Conservation (phyloP, 164 flowering plant genomes). For the Buxus sempervirens region DNA sequence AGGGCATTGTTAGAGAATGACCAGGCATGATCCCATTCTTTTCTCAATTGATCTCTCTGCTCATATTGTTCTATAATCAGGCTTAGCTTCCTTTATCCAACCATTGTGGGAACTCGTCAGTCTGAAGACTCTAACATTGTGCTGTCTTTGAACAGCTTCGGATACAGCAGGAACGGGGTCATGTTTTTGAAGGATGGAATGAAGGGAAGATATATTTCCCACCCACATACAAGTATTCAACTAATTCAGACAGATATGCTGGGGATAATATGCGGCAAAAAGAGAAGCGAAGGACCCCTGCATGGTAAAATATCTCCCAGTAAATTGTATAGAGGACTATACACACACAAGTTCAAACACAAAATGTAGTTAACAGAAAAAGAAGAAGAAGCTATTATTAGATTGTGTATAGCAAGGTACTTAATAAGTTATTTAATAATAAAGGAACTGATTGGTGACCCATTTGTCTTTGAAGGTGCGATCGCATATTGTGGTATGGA, state of each 20-base stretch:
- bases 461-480: slow-evolving; percentile 58
- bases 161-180: slow-evolving; percentile 69
- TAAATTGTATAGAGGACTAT: neutral
- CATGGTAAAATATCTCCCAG: slow-evolving; percentile 49
- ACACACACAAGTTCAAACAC: neutral
- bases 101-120: neutral
- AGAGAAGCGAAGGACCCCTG: slow-evolving; percentile 90
- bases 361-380: neutral
- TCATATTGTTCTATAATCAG: neutral
- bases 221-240: slow-evolving; percentile 92
- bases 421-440: too few species aligned
- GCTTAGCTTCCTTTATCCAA: neutral
- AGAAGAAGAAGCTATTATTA: neutral
- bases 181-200: slow-evolving; percentile 76
- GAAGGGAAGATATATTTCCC: slow-evolving; percentile 90
- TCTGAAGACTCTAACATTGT: slow-evolving; percentile 9
- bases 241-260: slow-evolving; percentile 88
- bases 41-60: neutral
- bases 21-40: slow-evolving; percentile 54
- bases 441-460: neutral
- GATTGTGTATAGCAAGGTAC: too few species aligned
- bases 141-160: slow-evolving; percentile 48
- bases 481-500: slow-evolving; percentile 86
- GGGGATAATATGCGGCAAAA: slow-evolving; percentile 56
- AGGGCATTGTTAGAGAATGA: slow-evolving; percentile 84